A percentile compares a stretch with the other conserved stretches of the same genome.
phyloP scores from a whole-genome alignment of 2,329 filamentous ascomycete genomes.

The Penicillium sp. region DNA sequence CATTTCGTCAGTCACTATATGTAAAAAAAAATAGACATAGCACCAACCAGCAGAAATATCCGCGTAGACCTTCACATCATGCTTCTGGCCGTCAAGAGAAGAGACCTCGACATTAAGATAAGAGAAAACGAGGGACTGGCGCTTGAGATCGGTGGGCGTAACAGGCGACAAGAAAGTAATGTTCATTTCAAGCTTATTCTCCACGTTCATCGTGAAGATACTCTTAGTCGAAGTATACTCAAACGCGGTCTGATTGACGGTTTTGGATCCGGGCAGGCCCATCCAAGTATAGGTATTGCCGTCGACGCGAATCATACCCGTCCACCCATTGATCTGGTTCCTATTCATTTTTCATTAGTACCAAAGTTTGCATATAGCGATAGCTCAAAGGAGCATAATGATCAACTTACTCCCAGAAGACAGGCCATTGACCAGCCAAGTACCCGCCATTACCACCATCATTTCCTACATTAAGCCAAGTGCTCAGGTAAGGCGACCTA shows the following conservation, averaged over 20 bases:
- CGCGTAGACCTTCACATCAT: conserved; percentile 68
- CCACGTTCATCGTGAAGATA: conserved; percentile 66
- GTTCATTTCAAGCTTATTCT: conserved; percentile 59
- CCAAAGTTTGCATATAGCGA: neutral
- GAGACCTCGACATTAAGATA: conserved; percentile 64
- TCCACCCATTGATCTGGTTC: conserved; percentile 61
- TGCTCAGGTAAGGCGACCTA: conserved; percentile 70
- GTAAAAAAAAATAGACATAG: too few relatives aligned
- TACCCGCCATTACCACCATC: conserved; percentile 63
- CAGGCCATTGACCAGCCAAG: conserved; percentile 66
- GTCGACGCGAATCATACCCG: conserved; percentile 68
- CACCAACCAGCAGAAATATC: conserved; percentile 66
- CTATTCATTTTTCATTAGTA: conserved; percentile 34
- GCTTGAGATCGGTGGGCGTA: conserved; percentile 61
- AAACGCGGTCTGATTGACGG: conserved; percentile 58
- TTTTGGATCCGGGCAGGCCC: conserved; percentile 52
- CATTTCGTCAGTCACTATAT: conserved; percentile 9
- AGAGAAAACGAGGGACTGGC: conserved; percentile 68
- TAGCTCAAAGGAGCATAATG: neutral
- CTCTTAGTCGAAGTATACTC: conserved; percentile 71
- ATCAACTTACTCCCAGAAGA: conserved; percentile 64
- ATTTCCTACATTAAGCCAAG: conserved; percentile 63
- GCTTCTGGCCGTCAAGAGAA: conserved; percentile 60
- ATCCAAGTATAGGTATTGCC: conserved; percentile 64
- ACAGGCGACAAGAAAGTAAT: conserved; percentile 70